Percentiles rank a stretch among this genome's conserved stretches.
phyloP scores from a whole-genome alignment of 2,329 filamentous ascomycete genomes.

The Teratosphaeria epicoccoides region DNA sequence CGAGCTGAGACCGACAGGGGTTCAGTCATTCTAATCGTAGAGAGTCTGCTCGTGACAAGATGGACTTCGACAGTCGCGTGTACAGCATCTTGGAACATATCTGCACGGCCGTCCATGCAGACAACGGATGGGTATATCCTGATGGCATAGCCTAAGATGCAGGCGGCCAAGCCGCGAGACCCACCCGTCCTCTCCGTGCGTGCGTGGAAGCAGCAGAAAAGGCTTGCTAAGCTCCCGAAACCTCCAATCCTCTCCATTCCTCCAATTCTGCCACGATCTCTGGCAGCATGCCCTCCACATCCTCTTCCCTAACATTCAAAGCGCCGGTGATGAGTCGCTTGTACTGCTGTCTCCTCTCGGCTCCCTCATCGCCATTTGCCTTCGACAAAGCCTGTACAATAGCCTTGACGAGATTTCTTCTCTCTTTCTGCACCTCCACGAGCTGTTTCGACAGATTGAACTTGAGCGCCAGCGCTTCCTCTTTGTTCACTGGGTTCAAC shows the following conservation, averaged over 20 bases:
- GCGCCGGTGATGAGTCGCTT: constrained; percentile 58
- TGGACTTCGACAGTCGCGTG: too few species aligned
- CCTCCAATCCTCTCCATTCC: constrained; percentile 23
- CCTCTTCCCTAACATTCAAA: constrained; percentile 57
- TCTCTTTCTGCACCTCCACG: background rate
- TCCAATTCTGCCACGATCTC: constrained; percentile 41
- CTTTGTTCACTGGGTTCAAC: background rate
- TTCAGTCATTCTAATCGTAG: too few species aligned
- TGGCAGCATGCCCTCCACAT: constrained; percentile 51
- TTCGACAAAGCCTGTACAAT: constrained; percentile 35
- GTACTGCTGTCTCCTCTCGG: constrained; percentile 65
- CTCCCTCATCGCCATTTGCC: constrained; percentile 57
- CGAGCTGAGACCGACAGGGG: background rate
- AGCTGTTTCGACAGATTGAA: background rate
- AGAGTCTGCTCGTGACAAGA: too few species aligned
- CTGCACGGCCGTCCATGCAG: background rate
- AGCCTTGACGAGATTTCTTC: constrained; percentile 29
- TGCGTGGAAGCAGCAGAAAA: background rate
- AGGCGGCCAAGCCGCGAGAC: background rate
- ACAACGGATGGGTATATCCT: too few species aligned
- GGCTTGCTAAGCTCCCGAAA: constrained; percentile 11
- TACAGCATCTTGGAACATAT: background rate
- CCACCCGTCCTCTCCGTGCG: background rate
- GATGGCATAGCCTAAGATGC: background rate
- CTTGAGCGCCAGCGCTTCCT: background rate